These are phyloP conservation scores for Cladosporium velox DNA, from an alignment of 2,329 filamentous ascomycete species.

Conservation along the genomic window DNA sequence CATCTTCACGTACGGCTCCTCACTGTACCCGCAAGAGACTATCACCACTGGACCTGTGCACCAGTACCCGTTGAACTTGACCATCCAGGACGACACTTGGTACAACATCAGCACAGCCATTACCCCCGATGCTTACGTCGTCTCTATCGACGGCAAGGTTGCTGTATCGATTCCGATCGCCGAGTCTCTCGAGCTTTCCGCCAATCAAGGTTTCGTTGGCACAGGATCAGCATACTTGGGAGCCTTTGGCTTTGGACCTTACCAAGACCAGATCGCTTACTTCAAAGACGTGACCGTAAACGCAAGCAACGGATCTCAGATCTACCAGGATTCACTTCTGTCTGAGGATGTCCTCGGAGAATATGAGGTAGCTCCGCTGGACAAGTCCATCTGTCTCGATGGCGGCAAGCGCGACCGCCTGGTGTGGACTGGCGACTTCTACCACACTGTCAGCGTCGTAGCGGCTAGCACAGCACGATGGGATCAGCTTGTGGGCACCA, in stretches of 20 bases:
- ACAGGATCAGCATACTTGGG: constrained; percentile 26
- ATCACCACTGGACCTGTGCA: constrained; percentile 33
- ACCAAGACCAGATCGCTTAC: constrained; percentile 43
- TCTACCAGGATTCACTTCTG: constrained; percentile 40
- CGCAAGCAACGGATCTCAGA: constrained; percentile 33
- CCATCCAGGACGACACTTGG: constrained; percentile 41
- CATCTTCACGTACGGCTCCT: constrained; percentile 39
- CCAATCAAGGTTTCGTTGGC: not conserved
- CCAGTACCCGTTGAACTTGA: constrained; percentile 32
- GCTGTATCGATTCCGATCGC: constrained; percentile 30
- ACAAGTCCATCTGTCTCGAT: constrained; percentile 44
- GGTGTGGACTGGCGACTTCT: constrained; percentile 48
- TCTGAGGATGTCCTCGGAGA: constrained; percentile 37
- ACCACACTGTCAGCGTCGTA: constrained; percentile 44
- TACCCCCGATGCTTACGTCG: constrained; percentile 31
- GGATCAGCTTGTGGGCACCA: constrained; percentile 41
- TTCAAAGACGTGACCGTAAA: constrained; percentile 40
- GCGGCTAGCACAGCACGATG: constrained; percentile 39
- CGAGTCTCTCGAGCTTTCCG: constrained; percentile 22
- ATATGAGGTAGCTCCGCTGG: constrained; percentile 41
- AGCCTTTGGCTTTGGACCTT: constrained; percentile 46
- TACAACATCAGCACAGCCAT: constrained; percentile 43
- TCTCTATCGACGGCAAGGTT: constrained; percentile 33
- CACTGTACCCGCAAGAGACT: constrained; percentile 42
- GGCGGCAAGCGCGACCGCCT: constrained; percentile 47